Conservation (phyloP, 2,329 filamentous ascomycete genomes). For the Cryphonectria naterciae region DNA sequence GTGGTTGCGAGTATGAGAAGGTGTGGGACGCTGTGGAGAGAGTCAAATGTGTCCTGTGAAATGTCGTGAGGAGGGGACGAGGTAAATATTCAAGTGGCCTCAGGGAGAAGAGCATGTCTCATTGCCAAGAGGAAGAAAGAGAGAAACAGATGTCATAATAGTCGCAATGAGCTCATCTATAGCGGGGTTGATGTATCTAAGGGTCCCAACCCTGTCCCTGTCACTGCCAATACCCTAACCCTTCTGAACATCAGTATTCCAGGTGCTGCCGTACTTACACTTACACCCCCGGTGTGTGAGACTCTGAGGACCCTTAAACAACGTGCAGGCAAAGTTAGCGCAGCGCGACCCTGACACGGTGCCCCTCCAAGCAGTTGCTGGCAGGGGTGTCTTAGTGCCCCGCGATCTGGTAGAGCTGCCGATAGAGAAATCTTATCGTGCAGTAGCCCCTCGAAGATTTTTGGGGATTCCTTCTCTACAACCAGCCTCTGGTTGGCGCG, state of each 20-base stretch:
- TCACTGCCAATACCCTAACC: not conserved
- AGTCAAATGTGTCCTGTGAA: not conserved
- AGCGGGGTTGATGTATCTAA: slow-evolving; percentile 11
- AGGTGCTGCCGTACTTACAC: not conserved
- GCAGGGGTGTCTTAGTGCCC: slow-evolving; percentile 21
- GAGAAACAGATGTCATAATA: slow-evolving; percentile 15
- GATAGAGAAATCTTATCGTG: slow-evolving; percentile 24
- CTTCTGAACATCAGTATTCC: not conserved
- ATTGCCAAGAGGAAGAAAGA: not conserved
- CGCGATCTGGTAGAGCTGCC: slow-evolving; percentile 23
- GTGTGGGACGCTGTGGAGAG: not conserved
- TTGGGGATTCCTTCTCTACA: slow-evolving; percentile 2
- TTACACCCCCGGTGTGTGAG: not conserved
- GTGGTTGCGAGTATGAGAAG: not conserved
- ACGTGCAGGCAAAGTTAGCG: not conserved
- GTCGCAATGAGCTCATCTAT: slow-evolving; percentile 9
- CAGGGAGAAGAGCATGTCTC: slow-evolving; percentile 16
- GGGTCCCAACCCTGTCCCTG: not conserved
- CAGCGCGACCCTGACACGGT: slow-evolving; percentile 19
- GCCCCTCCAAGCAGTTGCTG: slow-evolving; percentile 8
- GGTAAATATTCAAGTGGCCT: not conserved
- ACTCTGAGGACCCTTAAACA: not conserved
- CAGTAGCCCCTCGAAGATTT: slow-evolving; percentile 26
- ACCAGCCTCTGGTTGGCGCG: slow-evolving; percentile 17
- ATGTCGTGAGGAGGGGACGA: not conserved